Percentiles rank a stretch among this genome's conserved stretches.
These are phyloP conservation scores for Claviceps spartinae DNA, from an alignment of 2,329 filamentous ascomycete genomes.

Conservation along the genomic window DNA sequence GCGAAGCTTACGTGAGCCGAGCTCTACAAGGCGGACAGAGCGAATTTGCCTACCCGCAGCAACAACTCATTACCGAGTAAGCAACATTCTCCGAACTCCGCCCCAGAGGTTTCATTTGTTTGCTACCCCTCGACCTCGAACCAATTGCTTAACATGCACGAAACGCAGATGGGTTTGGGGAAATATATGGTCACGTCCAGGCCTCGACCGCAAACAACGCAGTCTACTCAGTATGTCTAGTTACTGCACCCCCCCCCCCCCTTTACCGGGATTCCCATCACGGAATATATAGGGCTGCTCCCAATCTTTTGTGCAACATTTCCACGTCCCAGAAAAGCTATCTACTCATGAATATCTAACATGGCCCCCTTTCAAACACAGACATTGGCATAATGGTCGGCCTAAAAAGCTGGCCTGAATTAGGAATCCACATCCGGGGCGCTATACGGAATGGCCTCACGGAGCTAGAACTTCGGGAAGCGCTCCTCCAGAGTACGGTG, in stretches of 20 bases:
- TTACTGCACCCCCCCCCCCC: background rate
- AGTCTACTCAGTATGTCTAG: constrained; percentile 23
- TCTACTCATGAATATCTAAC: too few relatives aligned
- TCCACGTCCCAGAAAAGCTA: too few relatives aligned
- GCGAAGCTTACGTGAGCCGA: constrained; percentile 42
- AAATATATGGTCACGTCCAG: constrained; percentile 46
- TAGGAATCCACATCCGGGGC: constrained; percentile 46
- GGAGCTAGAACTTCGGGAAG: constrained; percentile 41
- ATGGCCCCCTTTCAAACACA: background rate
- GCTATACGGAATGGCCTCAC: constrained; percentile 47
- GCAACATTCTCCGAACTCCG: too few relatives aligned
- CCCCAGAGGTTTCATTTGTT: too few relatives aligned
- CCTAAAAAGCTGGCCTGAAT: constrained; percentile 42
- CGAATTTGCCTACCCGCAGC: constrained; percentile 12
- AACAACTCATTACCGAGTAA: constrained; percentile 45
- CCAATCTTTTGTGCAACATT: too few relatives aligned
- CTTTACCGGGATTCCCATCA: background rate
- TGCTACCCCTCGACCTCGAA: background rate
- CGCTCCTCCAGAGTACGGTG: constrained; percentile 29
- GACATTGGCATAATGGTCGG: constrained; percentile 46
- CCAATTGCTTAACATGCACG: too few relatives aligned
- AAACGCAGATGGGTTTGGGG: constrained; percentile 36
- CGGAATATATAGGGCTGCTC: too few relatives aligned
- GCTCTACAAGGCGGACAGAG: constrained; percentile 32
- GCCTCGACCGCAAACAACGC: constrained; percentile 44